Evolutionary conservation across 2,329 filamentous ascomycete species (phyloP).

Genomic region (Nothophoma quercina): DNA sequence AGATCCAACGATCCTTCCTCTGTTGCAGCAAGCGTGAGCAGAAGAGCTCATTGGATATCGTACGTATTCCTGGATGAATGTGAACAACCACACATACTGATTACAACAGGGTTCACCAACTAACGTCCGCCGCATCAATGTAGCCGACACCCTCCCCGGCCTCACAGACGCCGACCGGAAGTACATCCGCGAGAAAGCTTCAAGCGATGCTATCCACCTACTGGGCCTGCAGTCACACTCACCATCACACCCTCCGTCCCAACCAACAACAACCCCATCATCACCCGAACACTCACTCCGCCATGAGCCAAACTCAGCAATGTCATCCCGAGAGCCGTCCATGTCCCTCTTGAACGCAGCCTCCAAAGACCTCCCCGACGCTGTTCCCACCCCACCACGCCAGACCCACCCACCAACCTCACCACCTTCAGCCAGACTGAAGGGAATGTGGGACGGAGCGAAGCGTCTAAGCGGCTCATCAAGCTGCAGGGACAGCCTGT

Average conservation of each 20-base stretch:
- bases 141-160: slow-evolving; percentile 37
- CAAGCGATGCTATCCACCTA: slow-evolving; percentile 37
- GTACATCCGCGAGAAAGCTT: slow-evolving; percentile 42
- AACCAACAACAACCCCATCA: slow-evolving; percentile 21
- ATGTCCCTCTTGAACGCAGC: slow-evolving; percentile 32
- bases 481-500: slow-evolving; percentile 20
- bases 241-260: slow-evolving; percentile 22
- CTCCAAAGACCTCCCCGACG: slow-evolving; percentile 31
- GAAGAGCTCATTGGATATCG: slow-evolving; percentile 35
- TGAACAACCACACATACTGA: not conserved
- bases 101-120: slow-evolving; percentile 39
- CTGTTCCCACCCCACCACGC: slow-evolving; percentile 30
- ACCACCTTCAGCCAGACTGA: slow-evolving; percentile 33
- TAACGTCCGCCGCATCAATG: slow-evolving; percentile 39
- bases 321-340: slow-evolving; percentile 27
- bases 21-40: slow-evolving; percentile 34
- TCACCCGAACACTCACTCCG: slow-evolving; percentile 22
- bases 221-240: slow-evolving; percentile 27
- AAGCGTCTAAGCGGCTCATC: slow-evolving; percentile 23
- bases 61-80: slow-evolving; percentile 8
- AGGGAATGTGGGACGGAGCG: slow-evolving; percentile 33
- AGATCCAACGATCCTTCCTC: slow-evolving; percentile 31
- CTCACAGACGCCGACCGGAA: slow-evolving; percentile 39
- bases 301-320: slow-evolving; percentile 14
- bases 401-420: slow-evolving; percentile 27